Evolutionary conservation across 2,329 filamentous ascomycete species (phyloP).

Genomic region (Sporothrix curviconia): DNA sequence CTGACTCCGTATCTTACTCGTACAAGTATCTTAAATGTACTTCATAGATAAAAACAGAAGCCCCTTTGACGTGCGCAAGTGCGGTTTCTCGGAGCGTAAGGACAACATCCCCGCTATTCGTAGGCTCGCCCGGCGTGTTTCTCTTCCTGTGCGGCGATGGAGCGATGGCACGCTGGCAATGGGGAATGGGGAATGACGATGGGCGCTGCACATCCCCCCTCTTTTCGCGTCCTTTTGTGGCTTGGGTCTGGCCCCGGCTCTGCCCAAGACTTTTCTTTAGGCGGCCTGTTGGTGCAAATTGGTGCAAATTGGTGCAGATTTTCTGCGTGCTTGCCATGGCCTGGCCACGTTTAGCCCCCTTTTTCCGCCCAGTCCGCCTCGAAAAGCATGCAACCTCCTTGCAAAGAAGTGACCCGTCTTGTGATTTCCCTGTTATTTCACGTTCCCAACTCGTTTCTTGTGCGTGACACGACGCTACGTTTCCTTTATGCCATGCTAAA

Average conservation of each 20-base stretch:
- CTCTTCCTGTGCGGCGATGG: neutral
- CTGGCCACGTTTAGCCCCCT: neutral
- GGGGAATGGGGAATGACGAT: neutral
- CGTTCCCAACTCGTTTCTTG: no score
- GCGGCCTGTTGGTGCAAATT: neutral
- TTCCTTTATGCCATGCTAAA: no score
- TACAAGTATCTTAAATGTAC: no score
- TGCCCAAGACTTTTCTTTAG: neutral
- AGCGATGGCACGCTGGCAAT: neutral
- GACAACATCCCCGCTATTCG: neutral
- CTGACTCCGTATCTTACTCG: no score
- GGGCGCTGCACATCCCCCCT: neutral
- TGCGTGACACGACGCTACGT: no score
- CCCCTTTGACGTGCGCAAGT: slow-evolving; percentile 5
- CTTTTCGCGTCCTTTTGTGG: neutral
- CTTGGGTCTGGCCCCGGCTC: neutral
- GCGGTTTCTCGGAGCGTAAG: neutral
- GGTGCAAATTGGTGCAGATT: neutral
- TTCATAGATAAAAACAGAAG: neutral
- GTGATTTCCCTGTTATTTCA: no score
- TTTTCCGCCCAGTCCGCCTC: neutral
- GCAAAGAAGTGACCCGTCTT: no score
- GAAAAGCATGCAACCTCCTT: no score
- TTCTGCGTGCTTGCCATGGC: neutral
- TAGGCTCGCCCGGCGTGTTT: neutral